Conservation (phyloP, 495 filamentous ascomycete species). For the Amphirosellinia nigrospora region DNA sequence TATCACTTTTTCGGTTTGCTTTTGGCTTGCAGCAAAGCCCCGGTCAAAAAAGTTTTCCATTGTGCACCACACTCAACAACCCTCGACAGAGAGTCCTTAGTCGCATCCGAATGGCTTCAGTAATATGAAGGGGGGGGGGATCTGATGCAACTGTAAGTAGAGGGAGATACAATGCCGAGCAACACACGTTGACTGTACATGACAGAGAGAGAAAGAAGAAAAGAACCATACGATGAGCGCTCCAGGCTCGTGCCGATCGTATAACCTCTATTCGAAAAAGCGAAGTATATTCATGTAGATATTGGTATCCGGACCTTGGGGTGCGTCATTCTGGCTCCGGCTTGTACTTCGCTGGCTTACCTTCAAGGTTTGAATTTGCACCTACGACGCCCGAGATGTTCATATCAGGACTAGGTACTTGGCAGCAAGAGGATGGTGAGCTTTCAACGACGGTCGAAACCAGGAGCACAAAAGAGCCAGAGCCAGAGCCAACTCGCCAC, state of each 20-base stretch:
- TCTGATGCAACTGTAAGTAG: not conserved
- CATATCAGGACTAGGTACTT: conserved; percentile 10
- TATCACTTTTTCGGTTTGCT: conserved; percentile 8
- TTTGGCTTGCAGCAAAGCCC: conserved; percentile 18
- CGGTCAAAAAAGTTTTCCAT: not conserved
- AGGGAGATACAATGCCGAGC: not conserved
- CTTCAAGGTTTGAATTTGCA: not conserved
- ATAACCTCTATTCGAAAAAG: not conserved
- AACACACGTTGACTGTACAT: conserved; percentile 8
- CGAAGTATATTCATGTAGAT: not conserved
- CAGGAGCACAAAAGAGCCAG: conserved; percentile 20
- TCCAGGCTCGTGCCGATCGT: not conserved
- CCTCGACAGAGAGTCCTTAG: not conserved
- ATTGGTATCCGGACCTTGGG: not conserved
- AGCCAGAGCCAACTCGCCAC: conserved; percentile 11
- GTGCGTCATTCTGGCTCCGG: no score
- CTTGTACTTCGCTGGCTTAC: not conserved
- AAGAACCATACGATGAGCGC: not conserved
- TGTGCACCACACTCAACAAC: not conserved
- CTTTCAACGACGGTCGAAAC: not conserved
- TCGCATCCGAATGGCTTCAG: not conserved
- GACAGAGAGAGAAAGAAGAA: not conserved
- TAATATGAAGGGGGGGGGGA: not conserved
- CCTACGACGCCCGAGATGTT: not conserved
- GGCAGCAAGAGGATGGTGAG: not conserved